phyloP scores from a whole-genome alignment of 352 stramenopile genomes.

The Stramenopiles sp. region DNA sequence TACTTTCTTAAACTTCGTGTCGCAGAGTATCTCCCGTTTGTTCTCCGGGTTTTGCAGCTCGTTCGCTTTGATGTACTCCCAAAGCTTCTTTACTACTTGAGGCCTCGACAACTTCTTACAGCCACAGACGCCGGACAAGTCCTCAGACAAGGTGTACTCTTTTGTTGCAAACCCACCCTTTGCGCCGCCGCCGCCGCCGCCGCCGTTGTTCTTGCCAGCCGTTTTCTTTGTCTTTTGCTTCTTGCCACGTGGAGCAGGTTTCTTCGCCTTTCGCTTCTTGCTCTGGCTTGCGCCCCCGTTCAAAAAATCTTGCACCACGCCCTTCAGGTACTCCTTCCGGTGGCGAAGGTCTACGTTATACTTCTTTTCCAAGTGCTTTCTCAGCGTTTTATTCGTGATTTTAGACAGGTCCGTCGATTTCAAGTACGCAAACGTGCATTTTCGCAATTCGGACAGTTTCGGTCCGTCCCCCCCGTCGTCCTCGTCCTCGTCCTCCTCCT shows the following conservation, averaged over 20 bases:
- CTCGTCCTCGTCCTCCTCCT: not conserved
- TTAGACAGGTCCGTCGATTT: not conserved
- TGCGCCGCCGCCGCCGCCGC: not conserved
- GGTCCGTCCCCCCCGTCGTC: not conserved
- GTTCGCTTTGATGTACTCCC: constrained; percentile 28
- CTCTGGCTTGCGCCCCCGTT: not conserved
- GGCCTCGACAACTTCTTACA: constrained; percentile 16
- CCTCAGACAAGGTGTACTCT: constrained; percentile 15
- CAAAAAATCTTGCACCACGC: not conserved
- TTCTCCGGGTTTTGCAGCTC: constrained; percentile 26
- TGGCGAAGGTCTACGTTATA: not conserved
- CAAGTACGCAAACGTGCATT: not conserved
- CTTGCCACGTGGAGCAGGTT: too few relatives aligned
- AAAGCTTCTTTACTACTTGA: constrained; percentile 25
- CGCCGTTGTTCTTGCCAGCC: not conserved
- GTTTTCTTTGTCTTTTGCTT: constrained; percentile 1
- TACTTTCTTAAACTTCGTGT: constrained; percentile 23
- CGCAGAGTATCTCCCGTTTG: constrained; percentile 27
- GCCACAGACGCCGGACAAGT: constrained; percentile 17
- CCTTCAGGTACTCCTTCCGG: not conserved
- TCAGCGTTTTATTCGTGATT: not conserved
- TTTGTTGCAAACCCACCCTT: too few relatives aligned
- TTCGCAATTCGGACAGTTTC: not conserved
- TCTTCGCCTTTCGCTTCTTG: not conserved
- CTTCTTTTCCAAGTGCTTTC: not conserved